Evolutionary conservation across 352 stramenopile species (phyloP).

Genomic region (Phytopythium mirpurense): DNA sequence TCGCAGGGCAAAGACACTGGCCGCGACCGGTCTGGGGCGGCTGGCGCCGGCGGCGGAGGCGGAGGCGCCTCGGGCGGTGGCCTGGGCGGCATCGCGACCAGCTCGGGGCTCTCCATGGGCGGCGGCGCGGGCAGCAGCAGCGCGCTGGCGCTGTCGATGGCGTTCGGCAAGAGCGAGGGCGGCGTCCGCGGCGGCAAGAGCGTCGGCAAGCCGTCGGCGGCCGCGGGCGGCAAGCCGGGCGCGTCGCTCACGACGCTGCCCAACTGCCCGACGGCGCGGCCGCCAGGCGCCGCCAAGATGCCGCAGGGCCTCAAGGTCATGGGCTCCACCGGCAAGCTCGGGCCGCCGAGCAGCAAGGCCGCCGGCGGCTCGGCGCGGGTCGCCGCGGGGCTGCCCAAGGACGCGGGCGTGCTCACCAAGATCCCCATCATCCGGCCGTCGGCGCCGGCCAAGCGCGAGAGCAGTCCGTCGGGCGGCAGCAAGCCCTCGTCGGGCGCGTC

Average conservation of each 20-base stretch:
- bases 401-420: constrained; percentile 47
- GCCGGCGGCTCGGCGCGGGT: constrained; percentile 25
- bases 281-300: constrained; percentile 38
- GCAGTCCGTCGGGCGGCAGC: constrained; percentile 42
- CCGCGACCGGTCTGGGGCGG: constrained; percentile 8
- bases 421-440: constrained; percentile 71
- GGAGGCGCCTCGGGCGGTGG: constrained; percentile 8
- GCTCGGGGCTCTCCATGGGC: constrained; percentile 17
- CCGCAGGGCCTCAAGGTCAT: constrained; percentile 44
- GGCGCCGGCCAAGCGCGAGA: constrained; percentile 63
- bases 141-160: constrained; percentile 27
- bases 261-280: constrained; percentile 47
- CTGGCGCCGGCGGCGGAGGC: constrained; percentile 8
- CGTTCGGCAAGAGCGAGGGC: constrained; percentile 13
- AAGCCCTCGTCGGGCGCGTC: constrained; percentile 21
- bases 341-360: constrained; percentile 28
- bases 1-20: constrained; percentile 55
- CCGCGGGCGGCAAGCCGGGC: constrained; percentile 29
- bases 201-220: constrained; percentile 32
- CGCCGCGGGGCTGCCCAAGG: constrained; percentile 37
- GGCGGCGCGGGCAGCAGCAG: constrained; percentile 13
- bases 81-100: constrained; percentile 5
- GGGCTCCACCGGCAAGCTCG: constrained; percentile 45
- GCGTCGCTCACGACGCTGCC: constrained; percentile 55
- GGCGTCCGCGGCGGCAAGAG: constrained; percentile 1